Conservation (phyloP, 2,329 filamentous ascomycete species). For the Colletotrichum sp. region DNA sequence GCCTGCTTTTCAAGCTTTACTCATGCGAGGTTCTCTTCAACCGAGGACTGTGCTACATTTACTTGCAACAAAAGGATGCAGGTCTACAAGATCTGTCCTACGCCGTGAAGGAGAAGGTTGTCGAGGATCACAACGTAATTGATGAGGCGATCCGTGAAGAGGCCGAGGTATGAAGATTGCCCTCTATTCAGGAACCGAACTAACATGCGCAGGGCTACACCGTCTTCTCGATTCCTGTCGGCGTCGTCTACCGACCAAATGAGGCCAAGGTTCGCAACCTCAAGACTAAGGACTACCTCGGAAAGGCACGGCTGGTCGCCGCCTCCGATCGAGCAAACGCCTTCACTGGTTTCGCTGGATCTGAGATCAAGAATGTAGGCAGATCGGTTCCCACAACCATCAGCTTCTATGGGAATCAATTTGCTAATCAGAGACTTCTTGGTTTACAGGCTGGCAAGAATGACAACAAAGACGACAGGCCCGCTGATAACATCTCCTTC, state of each 20-base stretch:
- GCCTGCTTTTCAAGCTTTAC: slow-evolving; percentile 93
- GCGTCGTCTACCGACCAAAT: slow-evolving; percentile 93
- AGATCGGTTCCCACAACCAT: background rate
- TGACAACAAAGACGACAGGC: slow-evolving; percentile 77
- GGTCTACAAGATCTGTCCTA: slow-evolving; percentile 91
- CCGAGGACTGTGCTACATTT: slow-evolving; percentile 95
- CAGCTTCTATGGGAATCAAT: slow-evolving; percentile 2
- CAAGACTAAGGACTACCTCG: slow-evolving; percentile 96
- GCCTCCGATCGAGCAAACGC: slow-evolving; percentile 82
- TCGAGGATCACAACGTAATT: slow-evolving; percentile 96
- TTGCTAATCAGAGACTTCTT: slow-evolving; percentile 28
- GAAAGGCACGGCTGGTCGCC: slow-evolving; percentile 92
- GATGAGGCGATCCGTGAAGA: slow-evolving; percentile 94
- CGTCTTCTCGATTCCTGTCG: slow-evolving; percentile 97
- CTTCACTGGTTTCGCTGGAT: slow-evolving; percentile 82
- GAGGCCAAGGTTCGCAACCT: slow-evolving; percentile 98
- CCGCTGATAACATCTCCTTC: slow-evolving; percentile 84
- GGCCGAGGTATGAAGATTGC: slow-evolving; percentile 71
- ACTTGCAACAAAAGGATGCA: slow-evolving; percentile 87
- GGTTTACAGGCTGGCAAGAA: slow-evolving; percentile 51
- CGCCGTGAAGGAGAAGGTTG: slow-evolving; percentile 94
- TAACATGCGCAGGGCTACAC: slow-evolving; percentile 74
- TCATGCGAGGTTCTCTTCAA: slow-evolving; percentile 99
- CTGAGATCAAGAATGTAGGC: slow-evolving; percentile 76
- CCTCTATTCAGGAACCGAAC: background rate